Evolutionary conservation across 345 rosid genomes (phyloP).

Genomic region (Ceriops tagal): DNA sequence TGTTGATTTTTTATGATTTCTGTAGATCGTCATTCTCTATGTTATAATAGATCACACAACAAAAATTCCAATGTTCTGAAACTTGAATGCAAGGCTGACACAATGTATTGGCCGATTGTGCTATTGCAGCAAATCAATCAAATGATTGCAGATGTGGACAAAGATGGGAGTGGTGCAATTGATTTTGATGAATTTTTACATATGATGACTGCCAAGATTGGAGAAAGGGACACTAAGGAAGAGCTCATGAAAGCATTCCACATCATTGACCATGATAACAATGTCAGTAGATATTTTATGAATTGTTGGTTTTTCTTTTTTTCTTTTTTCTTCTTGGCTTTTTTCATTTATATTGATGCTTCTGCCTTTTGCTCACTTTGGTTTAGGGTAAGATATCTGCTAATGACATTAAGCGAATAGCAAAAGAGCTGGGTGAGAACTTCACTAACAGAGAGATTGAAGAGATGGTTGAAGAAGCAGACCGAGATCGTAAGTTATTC

Average conservation of each 20-base stretch:
- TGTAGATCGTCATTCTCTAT: neutral
- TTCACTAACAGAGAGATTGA: slow-evolving; percentile 63
- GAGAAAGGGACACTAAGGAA: slow-evolving; percentile 90
- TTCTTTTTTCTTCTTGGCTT: neutral
- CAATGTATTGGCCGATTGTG: slow-evolving; percentile 4
- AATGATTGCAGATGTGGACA: slow-evolving; percentile 98
- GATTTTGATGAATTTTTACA: slow-evolving; percentile 89
- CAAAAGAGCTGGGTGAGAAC: slow-evolving; percentile 74
- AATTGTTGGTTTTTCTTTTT: neutral
- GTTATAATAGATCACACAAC: neutral
- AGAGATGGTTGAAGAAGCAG: slow-evolving; percentile 88
- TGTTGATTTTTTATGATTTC: neutral
- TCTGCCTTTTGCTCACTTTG: slow-evolving; percentile 1
- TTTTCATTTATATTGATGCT: slow-evolving; percentile 3
- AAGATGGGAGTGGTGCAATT: slow-evolving; percentile 94
- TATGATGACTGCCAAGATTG: slow-evolving; percentile 98
- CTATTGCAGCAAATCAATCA: slow-evolving; percentile 70
- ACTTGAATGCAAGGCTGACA: neutral
- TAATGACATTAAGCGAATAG: slow-evolving; percentile 53
- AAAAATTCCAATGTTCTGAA: neutral
- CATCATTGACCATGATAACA: slow-evolving; percentile 81
- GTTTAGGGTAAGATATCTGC: slow-evolving; percentile 71
- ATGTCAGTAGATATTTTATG: slow-evolving; percentile 37
- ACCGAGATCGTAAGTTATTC: slow-evolving; percentile 58
- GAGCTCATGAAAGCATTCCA: slow-evolving; percentile 78